Conservation (phyloP, 225 moss, liverwort and hornwort species). For the Thuidium tamariscinum region DNA sequence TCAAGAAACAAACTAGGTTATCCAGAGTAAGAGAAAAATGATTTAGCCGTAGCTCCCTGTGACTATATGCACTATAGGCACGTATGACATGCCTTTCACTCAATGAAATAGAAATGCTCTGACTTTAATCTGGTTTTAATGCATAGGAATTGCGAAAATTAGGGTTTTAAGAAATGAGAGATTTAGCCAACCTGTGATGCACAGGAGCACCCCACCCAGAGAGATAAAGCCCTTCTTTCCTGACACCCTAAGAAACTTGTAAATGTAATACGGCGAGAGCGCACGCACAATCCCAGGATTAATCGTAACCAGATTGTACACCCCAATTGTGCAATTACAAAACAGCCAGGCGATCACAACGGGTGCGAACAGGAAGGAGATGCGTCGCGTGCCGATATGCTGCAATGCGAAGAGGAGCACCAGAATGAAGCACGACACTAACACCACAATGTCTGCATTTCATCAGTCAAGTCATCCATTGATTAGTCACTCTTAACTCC, state of each 20-base stretch:
- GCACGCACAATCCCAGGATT: slow-evolving; percentile 50
- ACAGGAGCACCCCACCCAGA: slow-evolving; percentile 77
- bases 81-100: not conserved
- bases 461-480: not conserved
- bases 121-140: too few relatives aligned
- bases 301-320: slow-evolving; percentile 48
- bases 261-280: slow-evolving; percentile 51
- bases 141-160: not conserved
- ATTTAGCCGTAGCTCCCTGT: too few relatives aligned
- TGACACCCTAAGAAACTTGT: slow-evolving; percentile 41
- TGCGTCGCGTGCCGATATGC: slow-evolving; percentile 60
- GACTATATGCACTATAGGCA: not conserved
- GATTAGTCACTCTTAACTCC: not conserved
- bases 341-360: slow-evolving; percentile 64
- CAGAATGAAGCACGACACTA: slow-evolving; percentile 59
- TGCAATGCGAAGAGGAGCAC: slow-evolving; percentile 62
- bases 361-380: slow-evolving; percentile 73
- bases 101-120: not conserved
- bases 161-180: not conserved
- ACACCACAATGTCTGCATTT: slow-evolving; percentile 49
- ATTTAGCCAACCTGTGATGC: slow-evolving; percentile 61
- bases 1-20: not conserved
- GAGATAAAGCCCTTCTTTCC: slow-evolving; percentile 56
- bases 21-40: not conserved
- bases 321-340: slow-evolving; percentile 43